These are phyloP conservation scores for Vinca minor DNA, from an alignment of 257 asterid genomes.

Conservation along the genomic window DNA sequence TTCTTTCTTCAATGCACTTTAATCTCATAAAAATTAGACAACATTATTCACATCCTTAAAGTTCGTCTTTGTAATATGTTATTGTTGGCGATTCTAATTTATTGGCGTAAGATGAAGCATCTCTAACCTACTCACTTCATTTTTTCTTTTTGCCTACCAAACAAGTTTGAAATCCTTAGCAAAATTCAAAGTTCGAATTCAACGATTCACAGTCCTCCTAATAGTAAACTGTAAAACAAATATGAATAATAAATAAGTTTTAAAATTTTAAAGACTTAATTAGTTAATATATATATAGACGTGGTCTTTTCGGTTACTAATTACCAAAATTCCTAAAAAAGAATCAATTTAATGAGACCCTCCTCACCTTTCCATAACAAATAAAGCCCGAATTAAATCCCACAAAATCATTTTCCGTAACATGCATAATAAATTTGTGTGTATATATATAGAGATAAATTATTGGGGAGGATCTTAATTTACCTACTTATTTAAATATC, in stretches of 20 bases:
- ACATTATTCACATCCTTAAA: too few relatives aligned
- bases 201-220: neutral
- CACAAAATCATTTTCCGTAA: neutral
- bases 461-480: neutral
- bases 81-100: too few relatives aligned
- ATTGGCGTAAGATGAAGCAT: neutral
- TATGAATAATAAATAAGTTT: too few relatives aligned
- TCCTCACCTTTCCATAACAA: neutral
- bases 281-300: neutral
- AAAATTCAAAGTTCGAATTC: too few relatives aligned
- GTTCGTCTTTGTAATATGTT: too few relatives aligned
- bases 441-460: neutral
- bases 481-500: neutral
- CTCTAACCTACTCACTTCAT: neutral
- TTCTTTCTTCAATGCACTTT: too few relatives aligned
- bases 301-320: too few relatives aligned
- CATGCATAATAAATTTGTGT: neutral
- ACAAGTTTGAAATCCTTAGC: neutral
- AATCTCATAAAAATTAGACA: too few relatives aligned
- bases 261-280: neutral
- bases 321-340: neutral
- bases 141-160: neutral
- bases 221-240: too few relatives aligned
- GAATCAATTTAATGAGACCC: slow-evolving; percentile 5
- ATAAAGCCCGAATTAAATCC: neutral